These are phyloP conservation scores for Suillus alpinus DNA, from an alignment of 768 basidiomycete species.

Conservation along the genomic window DNA sequence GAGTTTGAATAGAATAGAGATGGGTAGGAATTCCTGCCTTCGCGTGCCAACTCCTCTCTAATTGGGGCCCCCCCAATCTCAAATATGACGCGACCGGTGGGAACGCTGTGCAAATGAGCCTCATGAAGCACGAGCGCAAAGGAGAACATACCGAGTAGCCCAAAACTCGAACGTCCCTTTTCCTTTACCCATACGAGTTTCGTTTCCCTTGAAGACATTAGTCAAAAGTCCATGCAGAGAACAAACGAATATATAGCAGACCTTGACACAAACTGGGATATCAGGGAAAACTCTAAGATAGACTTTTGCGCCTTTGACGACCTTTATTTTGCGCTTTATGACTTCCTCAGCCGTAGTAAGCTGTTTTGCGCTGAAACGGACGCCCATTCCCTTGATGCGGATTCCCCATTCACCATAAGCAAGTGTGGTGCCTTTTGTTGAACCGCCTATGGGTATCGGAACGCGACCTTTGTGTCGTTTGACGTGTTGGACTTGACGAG, in stretches of 20 bases:
- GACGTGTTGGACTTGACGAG: conserved; percentile 76
- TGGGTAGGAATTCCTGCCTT: conserved; percentile 52
- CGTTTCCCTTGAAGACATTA: conserved; percentile 68
- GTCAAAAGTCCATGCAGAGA: background rate
- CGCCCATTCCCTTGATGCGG: conserved; percentile 79
- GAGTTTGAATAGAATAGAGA: background rate
- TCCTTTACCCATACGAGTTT: conserved; percentile 99
- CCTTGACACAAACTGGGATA: conserved; percentile 96
- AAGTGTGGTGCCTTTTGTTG: conserved; percentile 89
- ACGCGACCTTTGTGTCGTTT: conserved; percentile 90
- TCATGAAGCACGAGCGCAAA: background rate
- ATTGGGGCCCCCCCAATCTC: conserved; percentile 91
- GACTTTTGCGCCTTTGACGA: conserved; percentile 74
- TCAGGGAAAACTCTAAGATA: conserved; percentile 72
- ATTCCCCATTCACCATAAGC: conserved; percentile 92
- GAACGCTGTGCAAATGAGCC: conserved; percentile 52
- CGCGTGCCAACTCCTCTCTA: conserved; percentile 88
- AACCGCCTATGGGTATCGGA: conserved; percentile 85
- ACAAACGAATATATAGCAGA: conserved; percentile 27
- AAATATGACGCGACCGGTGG: conserved; percentile 86
- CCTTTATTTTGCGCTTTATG: conserved; percentile 85
- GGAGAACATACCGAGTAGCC: conserved; percentile 74
- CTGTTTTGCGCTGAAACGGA: conserved; percentile 79
- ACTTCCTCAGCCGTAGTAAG: conserved; percentile 84
- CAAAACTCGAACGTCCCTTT: conserved; percentile 98